A percentile compares a stretch with the other conserved stretches of the same genome.
Evolutionary conservation across 164 flowering plant genomes (phyloP).

Genomic region (Protea cynaroides): DNA sequence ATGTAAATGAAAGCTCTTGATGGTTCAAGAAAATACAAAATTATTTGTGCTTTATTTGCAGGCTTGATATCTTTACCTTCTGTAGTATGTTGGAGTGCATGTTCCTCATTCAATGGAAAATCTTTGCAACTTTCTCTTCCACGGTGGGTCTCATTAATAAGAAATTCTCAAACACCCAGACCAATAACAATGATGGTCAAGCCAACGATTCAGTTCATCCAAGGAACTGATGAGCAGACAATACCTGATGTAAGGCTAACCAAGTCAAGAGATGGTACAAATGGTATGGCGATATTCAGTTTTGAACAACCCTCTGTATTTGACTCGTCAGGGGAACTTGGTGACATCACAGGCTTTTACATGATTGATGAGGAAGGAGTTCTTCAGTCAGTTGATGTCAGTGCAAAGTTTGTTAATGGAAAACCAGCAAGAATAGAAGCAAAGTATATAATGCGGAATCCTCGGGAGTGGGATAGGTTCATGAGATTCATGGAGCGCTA

Average conservation of each 20-base stretch:
- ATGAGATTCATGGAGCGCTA: constrained; percentile 99
- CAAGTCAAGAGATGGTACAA: constrained; percentile 87
- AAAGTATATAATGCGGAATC: constrained; percentile 74
- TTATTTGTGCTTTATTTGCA: constrained; percentile 17
- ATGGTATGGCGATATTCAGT: constrained; percentile 82
- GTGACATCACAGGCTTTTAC: constrained; percentile 94
- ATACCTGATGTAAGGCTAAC: constrained; percentile 86
- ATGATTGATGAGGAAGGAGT: constrained; percentile 98
- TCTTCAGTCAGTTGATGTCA: constrained; percentile 82
- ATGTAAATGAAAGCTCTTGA: neutral
- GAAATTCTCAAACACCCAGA: constrained; percentile 18
- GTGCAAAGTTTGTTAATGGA: constrained; percentile 81
- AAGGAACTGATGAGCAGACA: constrained; percentile 88
- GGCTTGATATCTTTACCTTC: constrained; percentile 31
- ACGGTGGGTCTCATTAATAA: constrained; percentile 11
- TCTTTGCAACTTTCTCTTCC: constrained; percentile 29
- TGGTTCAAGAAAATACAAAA: neutral
- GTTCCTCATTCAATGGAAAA: constrained; percentile 62
- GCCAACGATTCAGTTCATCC: constrained; percentile 89
- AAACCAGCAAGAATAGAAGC: constrained; percentile 90
- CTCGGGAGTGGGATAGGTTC: constrained; percentile 93
- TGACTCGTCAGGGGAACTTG: constrained; percentile 79
- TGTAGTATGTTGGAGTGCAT: constrained; percentile 26
- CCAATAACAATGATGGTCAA: constrained; percentile 54
- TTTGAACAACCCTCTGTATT: constrained; percentile 91